Percentiles rank a stretch among this genome's conserved stretches.
Evolutionary conservation across 805 yeast species (phyloP).

Genomic region (Myxozyma monticola): DNA sequence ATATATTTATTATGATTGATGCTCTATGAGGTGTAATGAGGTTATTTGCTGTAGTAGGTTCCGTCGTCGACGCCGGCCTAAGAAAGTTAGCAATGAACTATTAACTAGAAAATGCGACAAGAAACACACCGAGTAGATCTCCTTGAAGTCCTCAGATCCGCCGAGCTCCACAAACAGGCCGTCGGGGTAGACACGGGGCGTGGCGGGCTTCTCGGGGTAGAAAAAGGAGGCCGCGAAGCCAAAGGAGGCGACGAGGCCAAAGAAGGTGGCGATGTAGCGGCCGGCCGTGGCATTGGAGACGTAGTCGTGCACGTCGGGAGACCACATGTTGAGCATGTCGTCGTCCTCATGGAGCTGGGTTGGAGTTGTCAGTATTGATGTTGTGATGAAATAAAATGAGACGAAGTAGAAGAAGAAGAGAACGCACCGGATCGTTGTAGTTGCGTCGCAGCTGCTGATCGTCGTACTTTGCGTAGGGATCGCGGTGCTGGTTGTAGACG

Average conservation of each 20-base stretch:
- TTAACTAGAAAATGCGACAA: neutral
- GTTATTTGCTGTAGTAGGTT: conserved; percentile 19
- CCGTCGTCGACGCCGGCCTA: conserved; percentile 28
- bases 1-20: too few species aligned
- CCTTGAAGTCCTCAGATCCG: conserved; percentile 43
- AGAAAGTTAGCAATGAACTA: neutral
- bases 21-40: too few species aligned
- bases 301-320: conserved; percentile 70
- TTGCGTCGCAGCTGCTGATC: conserved; percentile 82
- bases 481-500: conserved; percentile 61
- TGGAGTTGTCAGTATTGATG: neutral
- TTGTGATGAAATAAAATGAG: neutral
- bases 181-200: conserved; percentile 73
- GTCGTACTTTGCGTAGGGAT: conserved; percentile 72
- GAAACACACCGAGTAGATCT: conserved; percentile 20
- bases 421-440: conserved; percentile 57
- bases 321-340: conserved; percentile 79
- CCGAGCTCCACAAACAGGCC: conserved; percentile 79
- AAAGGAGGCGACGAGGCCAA: conserved; percentile 49
- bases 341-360: conserved; percentile 57
- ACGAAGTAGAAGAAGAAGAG: neutral
- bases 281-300: conserved; percentile 64
- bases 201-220: conserved; percentile 68
- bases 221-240: conserved; percentile 48
- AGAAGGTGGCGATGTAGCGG: conserved; percentile 55